Evolutionary conservation across 2,329 filamentous ascomycete genomes (phyloP).

Genomic region (Coniochaeta sp.): DNA sequence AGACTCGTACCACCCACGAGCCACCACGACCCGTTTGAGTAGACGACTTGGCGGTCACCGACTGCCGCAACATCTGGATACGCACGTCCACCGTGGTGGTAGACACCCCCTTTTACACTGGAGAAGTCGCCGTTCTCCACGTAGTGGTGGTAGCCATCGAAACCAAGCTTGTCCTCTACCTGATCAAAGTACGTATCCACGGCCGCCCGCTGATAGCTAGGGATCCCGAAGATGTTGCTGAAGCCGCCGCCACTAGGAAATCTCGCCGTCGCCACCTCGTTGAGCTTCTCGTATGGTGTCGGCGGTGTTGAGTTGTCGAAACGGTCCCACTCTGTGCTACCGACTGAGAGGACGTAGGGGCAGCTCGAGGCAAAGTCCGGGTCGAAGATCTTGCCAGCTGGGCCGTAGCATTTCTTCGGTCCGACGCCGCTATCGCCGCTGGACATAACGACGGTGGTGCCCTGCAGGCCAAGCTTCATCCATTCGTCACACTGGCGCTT

Average conservation of each 20-base stretch:
- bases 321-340: constrained; percentile 10
- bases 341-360: constrained; percentile 27
- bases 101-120: constrained; percentile 13
- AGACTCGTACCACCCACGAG: constrained; percentile 42
- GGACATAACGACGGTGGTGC: constrained; percentile 39
- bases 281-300: constrained; percentile 7
- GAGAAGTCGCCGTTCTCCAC: constrained; percentile 7
- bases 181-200: constrained; percentile 31
- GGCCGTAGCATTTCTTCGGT: constrained; percentile 30
- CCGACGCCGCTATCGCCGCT: constrained; percentile 41
- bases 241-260: constrained; percentile 35
- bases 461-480: constrained; percentile 44
- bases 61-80: constrained; percentile 19
- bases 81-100: constrained; percentile 15
- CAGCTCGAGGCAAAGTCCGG: constrained; percentile 41
- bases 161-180: constrained; percentile 9
- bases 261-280: constrained; percentile 12
- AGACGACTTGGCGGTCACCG: constrained; percentile 18
- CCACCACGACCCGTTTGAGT: constrained; percentile 22
- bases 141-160: constrained; percentile 13
- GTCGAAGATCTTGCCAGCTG: constrained; percentile 33
- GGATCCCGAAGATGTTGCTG: constrained; percentile 35
- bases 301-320: neutral
- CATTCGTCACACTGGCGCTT: constrained; percentile 42
- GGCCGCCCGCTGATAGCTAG: constrained; percentile 32